Base-by-base conservation (phyloP, 2,329 filamentous ascomycete species). In the Apiospora kogelbergensis region DNA sequence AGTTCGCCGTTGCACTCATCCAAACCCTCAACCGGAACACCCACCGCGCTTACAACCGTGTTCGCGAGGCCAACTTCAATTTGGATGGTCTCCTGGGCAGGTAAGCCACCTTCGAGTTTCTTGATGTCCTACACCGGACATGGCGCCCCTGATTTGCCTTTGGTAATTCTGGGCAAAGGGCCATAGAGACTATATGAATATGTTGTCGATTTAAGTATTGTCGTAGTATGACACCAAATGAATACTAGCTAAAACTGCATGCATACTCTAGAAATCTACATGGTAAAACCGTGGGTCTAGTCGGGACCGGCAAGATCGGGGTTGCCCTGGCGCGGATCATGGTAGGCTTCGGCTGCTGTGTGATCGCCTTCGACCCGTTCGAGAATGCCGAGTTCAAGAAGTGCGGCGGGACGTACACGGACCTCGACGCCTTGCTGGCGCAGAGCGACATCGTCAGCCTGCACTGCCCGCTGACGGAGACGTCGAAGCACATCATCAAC, bases 1-100 rank as follows among this genome's bases (percentile, higher is more conserved):
- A 92, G 81, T 92, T 91, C 74, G 86, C 89, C 48, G 85, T 92
- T n/a, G 88, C 89, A 1, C 82, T 92, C 70, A 82, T 91, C 67
- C 89, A 91, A 80, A 90, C 89, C 1, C 82, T 92, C 57, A 90
- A 91, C 77, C 88, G 90, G 57, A 88, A 89, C 75, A 91, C 88
- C 17, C 90, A 92, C 77, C 86, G 88, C 26, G 88, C 90, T 3
- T 91, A 90, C 79, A 90, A 89, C 76, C 87, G 90, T 33, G 89
- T 91, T 24, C 87, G 89, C 57, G 89, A 92, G 77, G 89, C 87
- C 65, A 92, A 92, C 77, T 92, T 92, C 76, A 85, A 84, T 60
- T 85, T 92, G 41, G 85, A 90, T 70, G 90, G 90, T 1, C 79
- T 90, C n/a, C 80, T 89, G 20, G 90, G 90, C 2, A 82, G 79